phyloP scores from a whole-genome alignment of 768 basidiomycete genomes.

The Kwoniella botswanensis region DNA sequence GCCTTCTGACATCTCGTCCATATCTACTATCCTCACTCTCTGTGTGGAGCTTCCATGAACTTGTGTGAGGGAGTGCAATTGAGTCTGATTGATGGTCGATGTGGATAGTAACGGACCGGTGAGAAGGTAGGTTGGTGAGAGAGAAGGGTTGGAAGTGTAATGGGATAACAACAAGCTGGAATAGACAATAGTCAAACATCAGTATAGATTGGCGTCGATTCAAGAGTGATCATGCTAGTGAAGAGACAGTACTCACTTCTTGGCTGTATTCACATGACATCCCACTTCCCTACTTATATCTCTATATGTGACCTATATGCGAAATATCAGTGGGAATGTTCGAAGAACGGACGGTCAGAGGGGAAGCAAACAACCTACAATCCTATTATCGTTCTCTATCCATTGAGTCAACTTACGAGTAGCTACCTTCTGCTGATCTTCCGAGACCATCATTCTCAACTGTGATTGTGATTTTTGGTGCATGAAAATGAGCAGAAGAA shows the following conservation, averaged over 20 bases:
- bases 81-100: conserved; percentile 31
- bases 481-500: not conserved
- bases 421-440: conserved; percentile 34
- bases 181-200: not conserved
- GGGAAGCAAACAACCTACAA: conserved; percentile 30
- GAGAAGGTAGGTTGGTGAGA: conserved; percentile 43
- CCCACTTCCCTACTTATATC: conserved; percentile 47
- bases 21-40: conserved; percentile 44
- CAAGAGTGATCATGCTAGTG: too few species aligned
- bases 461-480: not conserved
- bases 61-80: conserved; percentile 15
- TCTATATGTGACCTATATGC: conserved; percentile 45
- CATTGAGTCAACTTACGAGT: conserved; percentile 40
- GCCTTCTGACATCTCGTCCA: conserved; percentile 48
- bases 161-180: conserved; percentile 26
- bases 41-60: conserved; percentile 12
- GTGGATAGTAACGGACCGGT: conserved; percentile 37
- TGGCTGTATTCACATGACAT: conserved; percentile 50
- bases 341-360: not conserved
- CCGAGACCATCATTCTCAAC: conserved; percentile 10
- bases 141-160: conserved; percentile 25
- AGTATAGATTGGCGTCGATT: not conserved
- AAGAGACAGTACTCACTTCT: conserved; percentile 41
- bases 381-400: conserved; percentile 43
- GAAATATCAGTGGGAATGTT: not conserved